Base-by-base conservation (phyloP, 495 filamentous ascomycete species). In the Aspergillus cavernicola region DNA sequence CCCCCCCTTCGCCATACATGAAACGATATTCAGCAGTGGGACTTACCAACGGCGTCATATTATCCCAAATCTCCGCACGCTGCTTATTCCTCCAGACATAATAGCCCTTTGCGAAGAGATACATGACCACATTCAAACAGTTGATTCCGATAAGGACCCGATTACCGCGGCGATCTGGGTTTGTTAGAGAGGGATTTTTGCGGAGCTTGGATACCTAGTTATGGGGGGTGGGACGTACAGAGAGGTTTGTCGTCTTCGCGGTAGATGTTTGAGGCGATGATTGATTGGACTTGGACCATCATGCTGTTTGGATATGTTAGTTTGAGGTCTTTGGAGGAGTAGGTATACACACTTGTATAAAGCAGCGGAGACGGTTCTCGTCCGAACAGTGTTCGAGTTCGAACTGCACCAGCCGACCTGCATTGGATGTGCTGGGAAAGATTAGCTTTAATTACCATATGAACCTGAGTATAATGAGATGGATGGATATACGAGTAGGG, bases 211-310 rank as follows among this genome's bases (percentile, higher is more conserved):
- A 4, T 4, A 38, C 4, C 13, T 15, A 38, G 37, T 13, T 10
- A 22, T 10, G 10, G 13, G 10, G 11, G 9, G 18, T 4, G 10
- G 16, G 7, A 15, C 40, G 22, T 42, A 42, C 40, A 85, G 7
- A 72, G 53, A 1, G 83, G 83, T 33, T 72, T 74, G 57, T 86
- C 83, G 43, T 80, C 67, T 73, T 73, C 66, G 35, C 79, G 74
- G 58, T 82, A 84, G 47, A 84, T 78, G 55, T 83, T 82, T 47
- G 61, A 68, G 0, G 70, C 65, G 22, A 80, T 74, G 39, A 83
- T 80, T 36, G 71, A 76, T 0, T 71, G 72, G n/a, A 65, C 40
- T 45, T 77, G 71, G n/a, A 75, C 66, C 26, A 59, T 67, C 51
- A 75, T 74, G 63, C 40, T 42, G 22, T 15, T 22, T 11, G 5